phyloP scores from a whole-genome alignment of 495 filamentous ascomycete species.

The Polyplosphaeria fusca region DNA sequence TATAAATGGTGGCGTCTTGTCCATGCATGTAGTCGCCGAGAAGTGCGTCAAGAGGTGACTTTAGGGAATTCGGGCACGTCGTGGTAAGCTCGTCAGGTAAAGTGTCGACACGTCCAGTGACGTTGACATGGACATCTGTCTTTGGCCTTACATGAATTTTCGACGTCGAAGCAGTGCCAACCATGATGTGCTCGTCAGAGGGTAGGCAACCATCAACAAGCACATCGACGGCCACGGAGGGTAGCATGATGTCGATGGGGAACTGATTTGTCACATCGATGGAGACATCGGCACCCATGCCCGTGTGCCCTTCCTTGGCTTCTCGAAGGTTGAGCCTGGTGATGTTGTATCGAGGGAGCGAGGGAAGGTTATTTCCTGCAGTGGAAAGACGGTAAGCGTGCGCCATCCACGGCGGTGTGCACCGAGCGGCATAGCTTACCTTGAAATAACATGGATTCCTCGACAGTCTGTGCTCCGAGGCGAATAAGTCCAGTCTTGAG shows the following conservation, averaged over 20 bases:
- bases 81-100: slow-evolving; percentile 68
- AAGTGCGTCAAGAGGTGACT: slow-evolving; percentile 82
- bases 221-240: slow-evolving; percentile 76
- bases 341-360: slow-evolving; percentile 74
- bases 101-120: slow-evolving; percentile 63
- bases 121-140: slow-evolving; percentile 61
- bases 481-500: slow-evolving; percentile 74
- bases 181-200: slow-evolving; percentile 59
- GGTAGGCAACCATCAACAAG: slow-evolving; percentile 72
- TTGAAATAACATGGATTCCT: slow-evolving; percentile 71
- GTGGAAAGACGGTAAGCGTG: slow-evolving; percentile 22
- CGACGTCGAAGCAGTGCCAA: slow-evolving; percentile 72
- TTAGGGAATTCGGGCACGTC: slow-evolving; percentile 67
- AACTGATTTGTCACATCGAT: slow-evolving; percentile 67
- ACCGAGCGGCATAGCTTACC: slow-evolving; percentile 53
- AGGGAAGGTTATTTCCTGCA: slow-evolving; percentile 63
- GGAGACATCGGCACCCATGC: slow-evolving; percentile 74
- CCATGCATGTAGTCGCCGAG: slow-evolving; percentile 79
- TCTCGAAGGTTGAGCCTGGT: slow-evolving; percentile 73
- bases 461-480: slow-evolving; percentile 69
- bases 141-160: slow-evolving; percentile 62
- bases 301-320: slow-evolving; percentile 45
- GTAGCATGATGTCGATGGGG: slow-evolving; percentile 68
- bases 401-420: no score
- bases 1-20: slow-evolving; percentile 69